phyloP scores from a whole-genome alignment of 2,329 filamentous ascomycete species.

The Nothophoma quercina region DNA sequence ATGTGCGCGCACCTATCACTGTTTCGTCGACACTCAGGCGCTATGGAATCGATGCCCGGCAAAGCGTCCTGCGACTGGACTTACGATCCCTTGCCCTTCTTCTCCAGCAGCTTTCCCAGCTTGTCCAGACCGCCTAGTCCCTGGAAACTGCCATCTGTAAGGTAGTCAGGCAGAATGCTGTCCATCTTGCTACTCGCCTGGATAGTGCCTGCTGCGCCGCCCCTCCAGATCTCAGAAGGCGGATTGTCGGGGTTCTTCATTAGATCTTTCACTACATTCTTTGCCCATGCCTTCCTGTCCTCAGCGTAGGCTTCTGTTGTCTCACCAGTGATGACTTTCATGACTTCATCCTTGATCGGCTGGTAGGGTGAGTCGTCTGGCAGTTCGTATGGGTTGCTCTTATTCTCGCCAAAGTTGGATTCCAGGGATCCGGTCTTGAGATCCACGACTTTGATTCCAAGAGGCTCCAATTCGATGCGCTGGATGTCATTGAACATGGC shows the following conservation, averaged over 20 bases:
- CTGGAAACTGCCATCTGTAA: slow-evolving; percentile 15
- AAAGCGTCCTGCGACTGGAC: background rate
- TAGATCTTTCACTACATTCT: slow-evolving; percentile 18
- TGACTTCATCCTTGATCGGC: slow-evolving; percentile 17
- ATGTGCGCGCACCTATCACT: too few relatives aligned
- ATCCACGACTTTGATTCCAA: slow-evolving; percentile 33
- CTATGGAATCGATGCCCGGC: too few relatives aligned
- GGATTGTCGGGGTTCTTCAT: slow-evolving; percentile 15
- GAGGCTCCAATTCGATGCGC: slow-evolving; percentile 31
- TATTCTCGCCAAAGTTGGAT: slow-evolving; percentile 18
- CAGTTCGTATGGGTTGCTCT: slow-evolving; percentile 4
- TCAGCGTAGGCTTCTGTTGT: slow-evolving; percentile 16
- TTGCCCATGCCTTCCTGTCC: slow-evolving; percentile 18
- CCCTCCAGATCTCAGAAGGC: slow-evolving; percentile 19
- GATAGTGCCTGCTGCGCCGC: slow-evolving; percentile 12
- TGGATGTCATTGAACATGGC: slow-evolving; percentile 38
- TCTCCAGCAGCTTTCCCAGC: slow-evolving; percentile 11
- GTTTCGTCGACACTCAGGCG: too few relatives aligned
- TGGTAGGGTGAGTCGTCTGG: slow-evolving; percentile 14
- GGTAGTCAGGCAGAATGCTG: slow-evolving; percentile 12
- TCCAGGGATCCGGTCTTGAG: slow-evolving; percentile 27
- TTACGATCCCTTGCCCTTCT: slow-evolving; percentile 4
- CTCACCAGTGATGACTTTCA: slow-evolving; percentile 12
- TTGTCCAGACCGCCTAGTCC: slow-evolving; percentile 14
- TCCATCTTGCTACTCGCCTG: slow-evolving; percentile 13